A percentile compares a stretch with the other conserved stretches of the same genome.
Conservation (phyloP, 163 green algal species). For the Scenedesmus sp. region DNA sequence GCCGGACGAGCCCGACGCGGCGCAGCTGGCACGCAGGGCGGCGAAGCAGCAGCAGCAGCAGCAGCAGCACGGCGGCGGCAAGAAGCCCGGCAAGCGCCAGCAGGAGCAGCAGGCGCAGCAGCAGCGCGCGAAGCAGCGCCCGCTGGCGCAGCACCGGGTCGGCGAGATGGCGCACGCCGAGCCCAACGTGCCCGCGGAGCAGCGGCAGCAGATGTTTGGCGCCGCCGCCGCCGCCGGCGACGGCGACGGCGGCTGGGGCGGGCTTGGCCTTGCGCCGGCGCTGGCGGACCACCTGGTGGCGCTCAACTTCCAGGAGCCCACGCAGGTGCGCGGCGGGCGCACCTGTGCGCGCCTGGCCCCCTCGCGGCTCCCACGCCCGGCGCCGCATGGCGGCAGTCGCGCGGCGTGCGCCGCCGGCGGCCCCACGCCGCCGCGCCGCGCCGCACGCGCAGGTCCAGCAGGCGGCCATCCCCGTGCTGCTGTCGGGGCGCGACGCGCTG, state of each 20-base stretch:
- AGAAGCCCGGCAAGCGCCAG: not conserved
- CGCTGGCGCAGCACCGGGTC: conserved; percentile 33
- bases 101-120: conserved; percentile 25
- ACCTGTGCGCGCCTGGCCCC: too few species aligned
- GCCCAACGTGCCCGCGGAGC: conserved; percentile 32
- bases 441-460: conserved; percentile 78
- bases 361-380: too few species aligned
- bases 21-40: not conserved
- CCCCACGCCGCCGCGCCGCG: too few species aligned
- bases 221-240: not conserved
- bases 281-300: conserved; percentile 72
- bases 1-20: conserved; percentile 16
- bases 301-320: conserved; percentile 73
- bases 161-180: conserved; percentile 54
- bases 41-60: conserved; percentile 18
- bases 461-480: conserved; percentile 66
- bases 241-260: conserved; percentile 41
- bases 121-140: conserved; percentile 4
- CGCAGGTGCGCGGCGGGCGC: conserved; percentile 25
- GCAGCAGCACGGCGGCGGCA: conserved; percentile 19
- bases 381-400: too few species aligned
- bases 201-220: conserved; percentile 49
- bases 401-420: too few species aligned
- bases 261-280: conserved; percentile 58
- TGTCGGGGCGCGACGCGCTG: conserved; percentile 87